Base-by-base conservation (phyloP, 352 stramenopile species). In the Globisporangium polare region DNA sequence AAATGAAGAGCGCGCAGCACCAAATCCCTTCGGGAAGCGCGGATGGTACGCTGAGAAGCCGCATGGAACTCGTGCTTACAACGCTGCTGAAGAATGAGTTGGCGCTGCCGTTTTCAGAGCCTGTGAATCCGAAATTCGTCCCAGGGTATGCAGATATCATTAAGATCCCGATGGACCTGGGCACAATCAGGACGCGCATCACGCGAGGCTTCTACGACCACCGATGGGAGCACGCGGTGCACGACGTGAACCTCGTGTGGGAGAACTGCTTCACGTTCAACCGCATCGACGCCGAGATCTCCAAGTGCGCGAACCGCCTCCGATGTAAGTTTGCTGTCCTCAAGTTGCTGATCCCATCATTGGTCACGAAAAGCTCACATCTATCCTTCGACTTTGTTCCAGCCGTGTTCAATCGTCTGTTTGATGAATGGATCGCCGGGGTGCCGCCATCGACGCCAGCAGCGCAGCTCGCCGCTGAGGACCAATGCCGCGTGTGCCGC, bases 121-220 rank as follows among this genome's bases (percentile, higher is more conserved):
- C 87, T 5, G 87, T 95, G 53, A 79, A 90, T 31, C 58, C 72
- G 12, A 74, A 84, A 2, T 77, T 86, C 24, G 78, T 96, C 1
- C 85, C 80, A 17, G 83, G 81, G 15, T 96, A 96, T 57, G 57
- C 64, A 2, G 70, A 81, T 39, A 52, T 95, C 27, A 78, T 95
- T 59, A 86, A 85, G 51, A 46, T 80, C 7, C 89, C 92, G 18
- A 98, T 98, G 88, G 94, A 98, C 67, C 68, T 98, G 5, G 83
- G 83, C 5, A 98, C 95, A 26, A 80, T 98, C 41, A 86, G 83
- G 22, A 73, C 78, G 29, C 87, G 92, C 20, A 73, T 98, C 33
- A 64, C 33, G 10, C 67, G 73, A 15, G 83, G 83, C 1, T 80
- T 74, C 45, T 93, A 94, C 57, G 72, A 89, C 29, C 61, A 82